Base-by-base conservation (phyloP, 306 rosid species). In the Rubus idaeus region DNA sequence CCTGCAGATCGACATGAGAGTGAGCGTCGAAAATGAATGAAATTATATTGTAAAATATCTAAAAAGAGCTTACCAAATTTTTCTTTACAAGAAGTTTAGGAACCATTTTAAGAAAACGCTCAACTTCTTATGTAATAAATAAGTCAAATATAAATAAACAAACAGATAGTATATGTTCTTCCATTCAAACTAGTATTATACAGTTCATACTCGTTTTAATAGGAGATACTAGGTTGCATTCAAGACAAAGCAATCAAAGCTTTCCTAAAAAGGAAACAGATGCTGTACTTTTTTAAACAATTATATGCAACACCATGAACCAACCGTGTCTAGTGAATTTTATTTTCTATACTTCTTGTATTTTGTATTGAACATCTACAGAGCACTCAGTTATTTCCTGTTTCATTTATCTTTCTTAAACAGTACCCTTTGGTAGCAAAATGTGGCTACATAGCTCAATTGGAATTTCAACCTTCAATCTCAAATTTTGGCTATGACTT, bases 381-480 rank as follows among this genome's bases (percentile, higher is more conserved):
- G 26, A 35, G 68, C 44, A 64, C 63, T 51, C 64, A 63, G 74
- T 74, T 18, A 63, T 62, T 78, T 68, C 10, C 14, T 73, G 79
- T 63, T 74, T 62, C 40, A 49, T 58, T 79, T 68, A 51, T 69
- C 64, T 78, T 76, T 77, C 61, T 71, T 87, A 70, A 81, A 86
- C 96, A 95, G 99, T 88, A 78, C 75, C 93, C 97, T 37, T 80
- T 95, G 88, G 74, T 84, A 74, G 85, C 97, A 58, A 92, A 92
- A 89, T 90, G 97, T 74, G 96, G 96, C 82, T 95, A 92, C 92
- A 81, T 95, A 79, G 82, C 82, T 66, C 82, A 85, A 76, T 41
- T 81, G 78, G 97, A 87, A 65, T 73, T 76, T 67, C 96, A 89
- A 73, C 85, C 90, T 51, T 83, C 85, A 45, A 82, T 78, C 74